phyloP scores from a whole-genome alignment of 768 basidiomycete species.

The Pisolithus microcarpus region DNA sequence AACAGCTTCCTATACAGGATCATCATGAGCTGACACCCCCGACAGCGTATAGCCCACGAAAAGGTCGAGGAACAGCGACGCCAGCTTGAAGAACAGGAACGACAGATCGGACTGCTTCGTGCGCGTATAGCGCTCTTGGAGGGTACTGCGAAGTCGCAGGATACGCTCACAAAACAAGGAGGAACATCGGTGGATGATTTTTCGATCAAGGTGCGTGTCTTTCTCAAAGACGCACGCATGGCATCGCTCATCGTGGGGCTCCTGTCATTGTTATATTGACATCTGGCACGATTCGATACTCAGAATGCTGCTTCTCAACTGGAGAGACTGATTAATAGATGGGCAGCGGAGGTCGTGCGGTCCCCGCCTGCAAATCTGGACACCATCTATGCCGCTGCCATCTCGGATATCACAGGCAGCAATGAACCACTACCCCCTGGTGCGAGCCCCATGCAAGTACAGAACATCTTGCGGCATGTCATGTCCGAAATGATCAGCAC shows the following conservation, averaged over 20 bases:
- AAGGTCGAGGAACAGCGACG: constrained; percentile 76
- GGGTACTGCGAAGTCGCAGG: constrained; percentile 40
- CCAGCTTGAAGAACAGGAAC: constrained; percentile 79
- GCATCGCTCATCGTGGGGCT: background rate
- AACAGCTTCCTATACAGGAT: background rate
- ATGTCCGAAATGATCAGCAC: constrained; percentile 68
- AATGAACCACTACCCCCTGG: constrained; percentile 38
- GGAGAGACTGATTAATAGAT: constrained; percentile 79
- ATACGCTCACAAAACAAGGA: constrained; percentile 29
- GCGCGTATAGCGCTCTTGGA: constrained; percentile 68
- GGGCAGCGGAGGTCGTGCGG: constrained; percentile 72
- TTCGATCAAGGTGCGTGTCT: constrained; percentile 64
- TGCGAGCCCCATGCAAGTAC: constrained; percentile 62
- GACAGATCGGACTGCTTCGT: constrained; percentile 68
- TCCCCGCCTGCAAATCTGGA: constrained; percentile 47
- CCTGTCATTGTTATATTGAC: too few species aligned
- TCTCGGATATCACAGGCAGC: constrained; percentile 52
- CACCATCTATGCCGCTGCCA: constrained; percentile 49
- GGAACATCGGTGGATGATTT: constrained; percentile 78
- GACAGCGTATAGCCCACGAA: constrained; percentile 78
- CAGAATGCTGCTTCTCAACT: constrained; percentile 78
- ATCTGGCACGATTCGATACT: background rate
- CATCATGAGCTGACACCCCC: background rate
- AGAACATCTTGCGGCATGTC: constrained; percentile 74
- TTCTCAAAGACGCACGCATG: background rate